A percentile compares a stretch with the other conserved stretches of the same genome.
These are phyloP conservation scores for Neurospora terricola DNA, from an alignment of 495 filamentous ascomycete genomes.

Conservation along the genomic window DNA sequence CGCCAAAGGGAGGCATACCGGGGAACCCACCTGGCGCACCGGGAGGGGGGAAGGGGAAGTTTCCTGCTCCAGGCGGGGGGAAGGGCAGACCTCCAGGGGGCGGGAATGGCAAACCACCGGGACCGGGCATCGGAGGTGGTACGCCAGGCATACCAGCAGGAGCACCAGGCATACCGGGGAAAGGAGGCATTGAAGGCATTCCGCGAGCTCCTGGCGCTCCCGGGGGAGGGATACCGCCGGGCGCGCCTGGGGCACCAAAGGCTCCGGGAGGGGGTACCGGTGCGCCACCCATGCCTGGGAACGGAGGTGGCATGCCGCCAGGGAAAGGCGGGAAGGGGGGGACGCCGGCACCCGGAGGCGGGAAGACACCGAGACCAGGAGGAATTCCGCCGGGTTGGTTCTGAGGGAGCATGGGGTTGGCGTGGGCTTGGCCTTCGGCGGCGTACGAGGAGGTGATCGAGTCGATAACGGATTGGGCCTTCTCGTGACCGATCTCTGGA, in stretches of 20 bases:
- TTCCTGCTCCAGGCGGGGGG: conserved; percentile 23
- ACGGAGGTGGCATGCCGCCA: conserved; percentile 25
- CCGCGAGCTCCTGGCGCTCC: conserved; percentile 44
- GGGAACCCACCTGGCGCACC: conserved; percentile 21
- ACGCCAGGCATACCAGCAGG: conserved; percentile 19
- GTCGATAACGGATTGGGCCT: conserved; percentile 96
- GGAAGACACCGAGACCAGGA: conserved; percentile 20
- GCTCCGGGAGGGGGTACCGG: conserved; percentile 30
- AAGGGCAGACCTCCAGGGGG: conserved; percentile 40
- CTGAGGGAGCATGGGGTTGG: conserved; percentile 71
- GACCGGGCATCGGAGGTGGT: conserved; percentile 15
- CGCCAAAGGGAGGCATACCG: conserved; percentile 22
- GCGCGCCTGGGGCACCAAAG: conserved; percentile 35
- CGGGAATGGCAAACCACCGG: conserved; percentile 50
- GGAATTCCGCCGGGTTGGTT: conserved; percentile 47
- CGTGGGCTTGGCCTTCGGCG: conserved; percentile 77
- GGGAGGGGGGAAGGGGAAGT: conserved; percentile 26
- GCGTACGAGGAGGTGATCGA: conserved; percentile 91
- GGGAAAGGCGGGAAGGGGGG: conserved; percentile 15
- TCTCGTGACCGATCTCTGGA: conserved; percentile 93
- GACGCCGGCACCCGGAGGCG: conserved; percentile 9
- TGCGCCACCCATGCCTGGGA: conserved; percentile 26
- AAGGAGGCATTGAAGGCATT: conserved; percentile 51
- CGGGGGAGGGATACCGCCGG: conserved; percentile 28
- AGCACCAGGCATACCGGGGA: conserved; percentile 43